Conservation (phyloP, 495 filamentous ascomycete species). For the Tuber calosporum region DNA sequence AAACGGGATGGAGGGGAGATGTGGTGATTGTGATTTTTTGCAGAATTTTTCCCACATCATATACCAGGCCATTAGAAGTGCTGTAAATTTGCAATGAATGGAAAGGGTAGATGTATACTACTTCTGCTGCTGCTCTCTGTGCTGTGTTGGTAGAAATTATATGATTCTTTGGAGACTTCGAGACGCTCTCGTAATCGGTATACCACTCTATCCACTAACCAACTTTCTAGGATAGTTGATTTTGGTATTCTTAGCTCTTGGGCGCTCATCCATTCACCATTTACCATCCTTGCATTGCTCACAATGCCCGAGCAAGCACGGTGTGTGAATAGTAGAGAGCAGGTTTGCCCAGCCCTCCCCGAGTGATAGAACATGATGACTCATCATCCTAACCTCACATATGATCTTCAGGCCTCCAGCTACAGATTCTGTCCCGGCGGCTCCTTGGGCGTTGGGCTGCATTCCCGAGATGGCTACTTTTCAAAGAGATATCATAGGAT, state of each 20-base stretch:
- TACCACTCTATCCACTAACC: background rate
- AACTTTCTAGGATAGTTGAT: background rate
- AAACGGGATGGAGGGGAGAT: constrained; percentile 16
- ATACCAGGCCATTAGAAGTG: background rate
- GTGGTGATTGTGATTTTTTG: background rate
- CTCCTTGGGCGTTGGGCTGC: background rate
- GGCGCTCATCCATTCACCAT: background rate
- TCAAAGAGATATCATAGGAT: background rate
- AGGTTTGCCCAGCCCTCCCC: background rate
- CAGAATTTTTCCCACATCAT: background rate
- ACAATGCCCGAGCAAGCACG: background rate
- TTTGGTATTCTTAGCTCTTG: background rate
- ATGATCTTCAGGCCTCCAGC: background rate
- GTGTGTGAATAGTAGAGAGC: background rate
- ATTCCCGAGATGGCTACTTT: background rate
- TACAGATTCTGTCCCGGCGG: background rate
- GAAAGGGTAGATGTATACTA: background rate
- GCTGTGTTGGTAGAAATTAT: background rate
- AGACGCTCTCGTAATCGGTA: background rate
- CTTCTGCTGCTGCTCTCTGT: background rate
- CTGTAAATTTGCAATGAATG: background rate
- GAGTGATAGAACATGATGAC: background rate
- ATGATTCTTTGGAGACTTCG: background rate
- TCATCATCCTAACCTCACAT: background rate
- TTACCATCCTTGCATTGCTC: background rate